Evolutionary conservation across 202 grass and related monocot genomes (phyloP).

Genomic region (Schoenoplectus triqueter): DNA sequence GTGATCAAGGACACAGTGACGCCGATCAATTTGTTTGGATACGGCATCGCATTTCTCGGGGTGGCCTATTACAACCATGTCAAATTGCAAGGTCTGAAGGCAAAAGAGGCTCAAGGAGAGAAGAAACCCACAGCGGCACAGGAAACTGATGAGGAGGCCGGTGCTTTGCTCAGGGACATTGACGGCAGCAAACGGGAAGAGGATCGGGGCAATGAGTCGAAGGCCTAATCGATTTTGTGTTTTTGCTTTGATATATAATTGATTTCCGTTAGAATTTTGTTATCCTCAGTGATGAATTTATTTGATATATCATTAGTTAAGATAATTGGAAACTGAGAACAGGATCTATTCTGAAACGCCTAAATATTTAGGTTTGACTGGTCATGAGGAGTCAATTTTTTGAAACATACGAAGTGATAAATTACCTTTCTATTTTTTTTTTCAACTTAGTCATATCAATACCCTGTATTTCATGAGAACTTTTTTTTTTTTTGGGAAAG

Average conservation of each 20-base stretch:
- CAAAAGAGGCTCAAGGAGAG: constrained; percentile 71
- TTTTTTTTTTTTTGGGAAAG: not conserved
- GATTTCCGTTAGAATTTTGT: constrained; percentile 4
- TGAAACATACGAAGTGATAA: not conserved
- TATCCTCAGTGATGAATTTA: constrained; percentile 26
- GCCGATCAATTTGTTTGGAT: constrained; percentile 63
- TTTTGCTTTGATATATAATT: constrained; percentile 8
- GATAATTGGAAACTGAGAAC: constrained; percentile 1
- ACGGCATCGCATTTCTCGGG: constrained; percentile 81
- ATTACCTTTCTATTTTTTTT: not conserved
- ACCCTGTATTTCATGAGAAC: not conserved
- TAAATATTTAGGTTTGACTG: not conserved
- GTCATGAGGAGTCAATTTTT: not conserved
- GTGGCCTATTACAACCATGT: constrained; percentile 91
- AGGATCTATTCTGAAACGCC: constrained; percentile 4
- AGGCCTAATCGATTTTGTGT: constrained; percentile 23
- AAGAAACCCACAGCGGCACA: not conserved
- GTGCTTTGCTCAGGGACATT: constrained; percentile 46
- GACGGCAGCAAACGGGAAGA: constrained; percentile 38
- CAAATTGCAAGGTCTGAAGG: constrained; percentile 81
- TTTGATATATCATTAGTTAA: constrained; percentile 23
- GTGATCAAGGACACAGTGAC: constrained; percentile 85
- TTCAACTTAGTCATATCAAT: not conserved
- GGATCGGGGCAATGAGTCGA: constrained; percentile 32
- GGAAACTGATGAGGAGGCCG: constrained; percentile 56